phyloP scores from a whole-genome alignment of 306 rosid genomes.

The Begonia peltatifolia region DNA sequence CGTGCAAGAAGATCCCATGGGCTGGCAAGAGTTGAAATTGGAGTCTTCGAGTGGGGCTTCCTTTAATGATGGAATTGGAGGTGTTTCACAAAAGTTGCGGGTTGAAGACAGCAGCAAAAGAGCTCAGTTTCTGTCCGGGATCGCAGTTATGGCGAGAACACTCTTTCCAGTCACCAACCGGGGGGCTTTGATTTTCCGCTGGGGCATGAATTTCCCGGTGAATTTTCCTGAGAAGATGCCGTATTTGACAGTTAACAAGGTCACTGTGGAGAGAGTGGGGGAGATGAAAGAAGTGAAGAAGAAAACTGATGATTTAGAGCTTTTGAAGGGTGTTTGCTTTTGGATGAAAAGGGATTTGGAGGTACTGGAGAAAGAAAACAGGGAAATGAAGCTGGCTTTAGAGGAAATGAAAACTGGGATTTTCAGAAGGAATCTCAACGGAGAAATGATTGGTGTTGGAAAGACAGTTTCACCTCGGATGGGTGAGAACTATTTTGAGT shows the following conservation, averaged over 20 bases:
- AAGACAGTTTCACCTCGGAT: conserved; percentile 11
- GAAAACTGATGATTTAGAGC: conserved; percentile 22
- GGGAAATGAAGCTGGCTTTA: conserved; percentile 45
- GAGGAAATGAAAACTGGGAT: conserved; percentile 36
- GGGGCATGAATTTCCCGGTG: conserved; percentile 50
- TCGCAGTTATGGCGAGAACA: conserved; percentile 55
- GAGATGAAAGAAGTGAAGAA: conserved; percentile 22
- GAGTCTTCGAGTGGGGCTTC: conserved; percentile 28
- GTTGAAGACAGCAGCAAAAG: conserved; percentile 20
- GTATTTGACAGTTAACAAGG: conserved; percentile 49
- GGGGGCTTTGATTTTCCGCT: conserved; percentile 35
- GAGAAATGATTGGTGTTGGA: conserved; percentile 13
- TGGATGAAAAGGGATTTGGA: conserved; percentile 61
- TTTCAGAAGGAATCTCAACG: conserved; percentile 11
- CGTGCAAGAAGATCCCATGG: conserved; percentile 20
- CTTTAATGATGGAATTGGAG: conserved; percentile 13
- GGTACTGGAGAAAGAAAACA: conserved; percentile 49
- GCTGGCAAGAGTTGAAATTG: conserved; percentile 65
- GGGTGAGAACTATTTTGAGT: conserved; percentile 22
- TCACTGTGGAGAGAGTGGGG: conserved; percentile 50
- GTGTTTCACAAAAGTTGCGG: conserved; percentile 14
- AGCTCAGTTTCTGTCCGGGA: conserved; percentile 25
- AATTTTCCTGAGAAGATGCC: conserved; percentile 34
- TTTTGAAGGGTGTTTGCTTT: conserved; percentile 42
- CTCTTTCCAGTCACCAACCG: conserved; percentile 37